phyloP scores from a whole-genome alignment of 2,329 filamentous ascomycete genomes.

The Ambrosiella cleistominuta region DNA sequence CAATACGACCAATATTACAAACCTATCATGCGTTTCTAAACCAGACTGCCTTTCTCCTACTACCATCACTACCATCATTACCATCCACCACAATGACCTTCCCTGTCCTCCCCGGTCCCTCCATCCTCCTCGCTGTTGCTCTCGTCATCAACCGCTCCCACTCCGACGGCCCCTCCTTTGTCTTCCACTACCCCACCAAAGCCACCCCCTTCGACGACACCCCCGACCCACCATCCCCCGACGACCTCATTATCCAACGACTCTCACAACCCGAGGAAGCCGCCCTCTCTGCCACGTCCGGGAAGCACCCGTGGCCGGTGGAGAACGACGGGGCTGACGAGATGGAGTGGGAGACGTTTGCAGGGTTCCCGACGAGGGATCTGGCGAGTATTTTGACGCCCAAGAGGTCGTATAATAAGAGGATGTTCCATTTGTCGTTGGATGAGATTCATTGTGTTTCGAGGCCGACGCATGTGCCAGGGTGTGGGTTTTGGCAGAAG shows the following conservation, averaged over 20 bases:
- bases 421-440: constrained; percentile 62
- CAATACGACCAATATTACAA: too few species aligned
- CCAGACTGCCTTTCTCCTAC: too few species aligned
- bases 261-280: constrained; percentile 23
- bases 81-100: constrained; percentile 26
- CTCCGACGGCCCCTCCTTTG: constrained; percentile 55
- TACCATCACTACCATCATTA: neutral
- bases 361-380: constrained; percentile 57
- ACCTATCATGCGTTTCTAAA: too few species aligned
- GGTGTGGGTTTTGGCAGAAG: constrained; percentile 54
- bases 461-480: constrained; percentile 65
- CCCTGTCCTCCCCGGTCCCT: constrained; percentile 30
- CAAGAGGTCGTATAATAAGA: constrained; percentile 59
- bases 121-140: constrained; percentile 51
- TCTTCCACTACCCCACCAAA: constrained; percentile 72
- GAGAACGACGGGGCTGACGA: constrained; percentile 33
- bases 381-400: constrained; percentile 69
- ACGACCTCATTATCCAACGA: constrained; percentile 33
- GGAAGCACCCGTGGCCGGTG: constrained; percentile 17
- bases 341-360: constrained; percentile 54
- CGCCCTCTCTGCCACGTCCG: constrained; percentile 15
- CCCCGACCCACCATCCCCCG: constrained; percentile 25
- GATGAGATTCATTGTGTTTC: constrained; percentile 68
- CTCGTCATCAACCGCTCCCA: constrained; percentile 58
- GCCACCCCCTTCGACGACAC: constrained; percentile 20